These are phyloP conservation scores for Blechomonas ayalai DNA, from an alignment of 208 protist genomes.

Conservation along the genomic window DNA sequence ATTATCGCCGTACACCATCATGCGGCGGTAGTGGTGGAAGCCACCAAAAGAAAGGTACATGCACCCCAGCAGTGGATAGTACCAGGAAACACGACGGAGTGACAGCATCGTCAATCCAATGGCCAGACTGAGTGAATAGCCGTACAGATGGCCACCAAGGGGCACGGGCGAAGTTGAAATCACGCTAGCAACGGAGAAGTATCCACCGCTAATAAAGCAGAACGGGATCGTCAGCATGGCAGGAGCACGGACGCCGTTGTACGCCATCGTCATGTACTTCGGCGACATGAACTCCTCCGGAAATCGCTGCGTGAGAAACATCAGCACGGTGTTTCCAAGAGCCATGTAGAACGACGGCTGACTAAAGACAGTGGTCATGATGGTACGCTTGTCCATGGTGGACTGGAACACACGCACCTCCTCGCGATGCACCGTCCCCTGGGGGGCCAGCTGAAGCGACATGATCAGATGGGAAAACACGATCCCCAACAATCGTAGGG, in stretches of 20 bases:
- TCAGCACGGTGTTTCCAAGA: constrained; percentile 58
- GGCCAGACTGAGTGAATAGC: constrained; percentile 54
- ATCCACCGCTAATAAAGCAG: constrained; percentile 57
- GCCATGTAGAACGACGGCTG: constrained; percentile 82
- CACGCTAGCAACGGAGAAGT: constrained; percentile 67
- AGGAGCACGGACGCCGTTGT: constrained; percentile 65
- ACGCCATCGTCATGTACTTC: constrained; percentile 66
- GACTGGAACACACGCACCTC: constrained; percentile 81
- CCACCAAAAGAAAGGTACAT: constrained; percentile 79
- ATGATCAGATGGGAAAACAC: not conserved
- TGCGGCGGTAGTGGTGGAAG: constrained; percentile 78
- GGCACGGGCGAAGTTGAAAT: constrained; percentile 46
- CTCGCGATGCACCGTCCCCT: constrained; percentile 12
- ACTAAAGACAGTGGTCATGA: constrained; percentile 63
- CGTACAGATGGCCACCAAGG: constrained; percentile 57
- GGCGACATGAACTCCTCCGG: constrained; percentile 75
- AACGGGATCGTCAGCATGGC: constrained; percentile 75
- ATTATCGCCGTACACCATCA: constrained; percentile 86
- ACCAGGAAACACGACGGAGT: constrained; percentile 70
- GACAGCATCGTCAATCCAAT: constrained; percentile 62
- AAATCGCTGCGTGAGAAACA: constrained; percentile 72
- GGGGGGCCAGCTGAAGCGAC: not conserved
- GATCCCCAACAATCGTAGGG: too few relatives aligned
- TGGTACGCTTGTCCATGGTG: constrained; percentile 55
- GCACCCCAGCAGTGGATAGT: constrained; percentile 72